Conservation (phyloP, 2,329 filamentous ascomycete genomes). For the Verticillium tricorpus region DNA sequence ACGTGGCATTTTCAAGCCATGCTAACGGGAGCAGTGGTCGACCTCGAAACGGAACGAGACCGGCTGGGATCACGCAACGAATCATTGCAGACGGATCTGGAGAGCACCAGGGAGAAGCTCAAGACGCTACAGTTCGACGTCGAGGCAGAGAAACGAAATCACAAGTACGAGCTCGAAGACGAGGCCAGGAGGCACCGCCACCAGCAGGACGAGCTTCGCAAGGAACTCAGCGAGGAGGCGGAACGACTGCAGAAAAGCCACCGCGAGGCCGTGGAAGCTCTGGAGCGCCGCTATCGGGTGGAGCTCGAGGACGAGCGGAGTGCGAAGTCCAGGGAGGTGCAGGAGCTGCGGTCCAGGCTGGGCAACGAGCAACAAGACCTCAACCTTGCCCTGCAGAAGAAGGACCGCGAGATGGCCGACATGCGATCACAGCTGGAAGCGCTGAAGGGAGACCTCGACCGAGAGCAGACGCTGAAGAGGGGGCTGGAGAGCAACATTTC, state of each 20-base stretch:
- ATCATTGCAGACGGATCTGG: constrained; percentile 60
- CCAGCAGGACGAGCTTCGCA: constrained; percentile 50
- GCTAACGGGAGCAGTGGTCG: constrained; percentile 32
- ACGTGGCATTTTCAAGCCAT: constrained; percentile 1
- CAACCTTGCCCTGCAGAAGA: constrained; percentile 40
- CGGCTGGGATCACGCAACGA: constrained; percentile 42
- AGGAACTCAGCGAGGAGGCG: constrained; percentile 47
- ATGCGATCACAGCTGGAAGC: constrained; percentile 40
- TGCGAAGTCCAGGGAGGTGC: constrained; percentile 56
- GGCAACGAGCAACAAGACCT: constrained; percentile 48
- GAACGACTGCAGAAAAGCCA: constrained; percentile 57
- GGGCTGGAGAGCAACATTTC: constrained; percentile 47
- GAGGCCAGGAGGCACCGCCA: constrained; percentile 47
- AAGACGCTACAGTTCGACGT: constrained; percentile 33
- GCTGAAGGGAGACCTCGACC: constrained; percentile 47
- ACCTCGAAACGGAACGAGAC: constrained; percentile 43
- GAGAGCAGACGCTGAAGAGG: constrained; percentile 60
- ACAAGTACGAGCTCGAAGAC: constrained; percentile 51
- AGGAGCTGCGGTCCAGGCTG: constrained; percentile 54
- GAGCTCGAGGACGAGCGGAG: constrained; percentile 63
- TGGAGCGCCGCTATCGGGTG: constrained; percentile 57
- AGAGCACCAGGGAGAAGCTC: constrained; percentile 29
- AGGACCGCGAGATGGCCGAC: constrained; percentile 51
- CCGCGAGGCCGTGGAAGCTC: constrained; percentile 61
- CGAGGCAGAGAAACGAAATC: constrained; percentile 38